A percentile compares a stretch with the other conserved stretches of the same genome.
Evolutionary conservation across 2,329 filamentous ascomycete species (phyloP).

Genomic region (Lasiodiplodia gonubiensis): DNA sequence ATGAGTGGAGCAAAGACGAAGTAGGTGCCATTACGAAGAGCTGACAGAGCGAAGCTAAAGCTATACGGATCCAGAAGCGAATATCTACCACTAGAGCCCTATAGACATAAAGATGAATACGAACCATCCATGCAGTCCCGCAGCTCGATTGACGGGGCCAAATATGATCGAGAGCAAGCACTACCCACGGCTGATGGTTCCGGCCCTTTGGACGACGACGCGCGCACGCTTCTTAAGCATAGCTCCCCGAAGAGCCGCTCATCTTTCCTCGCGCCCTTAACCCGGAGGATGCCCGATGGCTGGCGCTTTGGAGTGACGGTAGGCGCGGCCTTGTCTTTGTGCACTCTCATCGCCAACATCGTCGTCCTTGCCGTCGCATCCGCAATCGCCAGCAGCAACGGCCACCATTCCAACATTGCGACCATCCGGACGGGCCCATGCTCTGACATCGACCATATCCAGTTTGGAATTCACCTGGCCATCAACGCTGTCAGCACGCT

Average conservation of each 20-base stretch:
- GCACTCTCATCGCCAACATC: not conserved
- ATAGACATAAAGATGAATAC: too few relatives aligned
- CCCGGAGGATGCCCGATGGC: not conserved
- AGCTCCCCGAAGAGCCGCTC: not conserved
- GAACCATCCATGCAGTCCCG: too few relatives aligned
- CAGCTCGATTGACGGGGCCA: too few relatives aligned
- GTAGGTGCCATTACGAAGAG: too few relatives aligned
- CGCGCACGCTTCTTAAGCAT: not conserved
- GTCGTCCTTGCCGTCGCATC: not conserved
- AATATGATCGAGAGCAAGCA: too few relatives aligned
- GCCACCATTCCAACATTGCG: not conserved
- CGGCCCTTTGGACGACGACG: too few relatives aligned
- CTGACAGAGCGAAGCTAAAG: too few relatives aligned
- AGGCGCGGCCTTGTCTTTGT: not conserved
- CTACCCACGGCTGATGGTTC: too few relatives aligned
- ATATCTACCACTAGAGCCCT: too few relatives aligned
- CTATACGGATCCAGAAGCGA: too few relatives aligned
- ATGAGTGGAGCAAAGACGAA: too few relatives aligned
- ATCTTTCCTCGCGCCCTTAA: not conserved
- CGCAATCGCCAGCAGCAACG: not conserved
- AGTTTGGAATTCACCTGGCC: slow-evolving; percentile 47
- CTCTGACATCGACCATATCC: not conserved
- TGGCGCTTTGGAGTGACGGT: not conserved
- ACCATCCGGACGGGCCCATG: not conserved
- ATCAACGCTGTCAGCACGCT: slow-evolving; percentile 27